Evolutionary conservation across 164 flowering plant genomes (phyloP), one percentile per base, ranked within the genome.

Genomic region (Cinnamomum chago): DNA sequence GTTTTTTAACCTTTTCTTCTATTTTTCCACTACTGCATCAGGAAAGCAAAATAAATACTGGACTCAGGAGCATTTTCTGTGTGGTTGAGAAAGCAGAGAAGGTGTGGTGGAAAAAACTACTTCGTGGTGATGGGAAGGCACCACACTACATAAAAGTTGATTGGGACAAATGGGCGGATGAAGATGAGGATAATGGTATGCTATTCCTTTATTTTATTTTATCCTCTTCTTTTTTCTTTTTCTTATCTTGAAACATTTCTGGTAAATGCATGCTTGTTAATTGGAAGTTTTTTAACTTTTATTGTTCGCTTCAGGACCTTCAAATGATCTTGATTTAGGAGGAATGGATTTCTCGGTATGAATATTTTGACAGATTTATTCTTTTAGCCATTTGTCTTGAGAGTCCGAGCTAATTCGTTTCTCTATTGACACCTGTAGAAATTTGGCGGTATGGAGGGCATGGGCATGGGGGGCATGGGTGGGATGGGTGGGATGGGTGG

Each of bases 81-180:
- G 78, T 93, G 40, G 5, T 95, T 73, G 90, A 90, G 86, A 95
- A 95, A 83, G 94, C 90, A 20, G 99, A 93, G 80, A 77, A 82
- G 71, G 85, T 58, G n/a, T 92, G 99, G 99, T 95, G 98, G 99
- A 87, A 84, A 67, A 95, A 84, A 77, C 79, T 95, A 58, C 79
- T 95, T 75, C 83, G 84, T 33, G 92, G 86, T 28, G 86, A 87
- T 73, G 90, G 62, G 3, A 93, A 87, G 86, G 62, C 90, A 25
- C 98, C 98, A 18, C 90, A 87, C 76, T 92, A 82, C 67, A 81
- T 93, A 70, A 93, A 93, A 85, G 92, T 93, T 67, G 98, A 93
- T 76, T 93, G 98, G 98, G 97, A 93, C 82, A 93, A 92, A 76
- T 93, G 97, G 98, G 98, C 81, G n/a, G 97, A 93, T 86, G 97